These are phyloP conservation scores for Brassica carinata DNA, from an alignment of 345 rosid species.

Conservation along the genomic window DNA sequence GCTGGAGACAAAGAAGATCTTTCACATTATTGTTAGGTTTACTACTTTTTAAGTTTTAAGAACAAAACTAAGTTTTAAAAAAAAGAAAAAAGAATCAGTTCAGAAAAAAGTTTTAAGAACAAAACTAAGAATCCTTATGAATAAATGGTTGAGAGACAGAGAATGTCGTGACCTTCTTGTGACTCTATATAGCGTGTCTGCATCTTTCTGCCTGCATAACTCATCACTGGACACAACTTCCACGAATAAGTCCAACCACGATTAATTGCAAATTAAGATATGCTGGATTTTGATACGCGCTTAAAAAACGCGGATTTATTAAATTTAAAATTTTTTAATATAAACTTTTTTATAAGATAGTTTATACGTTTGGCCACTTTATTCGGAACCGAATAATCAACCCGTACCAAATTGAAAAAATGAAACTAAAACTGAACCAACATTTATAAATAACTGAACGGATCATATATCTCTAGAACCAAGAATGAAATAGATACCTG, in stretches of 20 bases:
- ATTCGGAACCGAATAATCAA: too few species aligned
- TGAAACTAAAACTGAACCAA: too few species aligned
- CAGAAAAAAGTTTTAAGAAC: too few species aligned
- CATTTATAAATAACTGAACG: too few species aligned
- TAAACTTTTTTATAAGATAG: too few species aligned
- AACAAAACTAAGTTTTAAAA: not conserved
- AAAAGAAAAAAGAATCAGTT: too few species aligned
- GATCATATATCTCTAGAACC: too few species aligned
- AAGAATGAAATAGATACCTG: too few species aligned
- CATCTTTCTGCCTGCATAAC: slow-evolving; percentile 26
- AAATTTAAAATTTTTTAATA: too few species aligned
- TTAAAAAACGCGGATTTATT: too few species aligned
- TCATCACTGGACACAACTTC: slow-evolving; percentile 20
- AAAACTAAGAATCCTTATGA: slow-evolving; percentile 15
- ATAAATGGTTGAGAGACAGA: slow-evolving; percentile 33
- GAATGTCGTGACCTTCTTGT: slow-evolving; percentile 42
- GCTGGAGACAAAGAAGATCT: slow-evolving; percentile 42
- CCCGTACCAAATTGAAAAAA: too few species aligned
- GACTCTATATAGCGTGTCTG: slow-evolving; percentile 19
- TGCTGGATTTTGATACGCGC: not conserved
- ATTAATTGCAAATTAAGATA: slow-evolving; percentile 10
- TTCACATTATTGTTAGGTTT: slow-evolving; percentile 43
- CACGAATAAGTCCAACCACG: slow-evolving; percentile 24
- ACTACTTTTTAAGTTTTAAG: slow-evolving; percentile 8
- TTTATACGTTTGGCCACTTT: too few species aligned